phyloP scores from a whole-genome alignment of 139 green algal species.

The Mychonastes homosphaera region DNA sequence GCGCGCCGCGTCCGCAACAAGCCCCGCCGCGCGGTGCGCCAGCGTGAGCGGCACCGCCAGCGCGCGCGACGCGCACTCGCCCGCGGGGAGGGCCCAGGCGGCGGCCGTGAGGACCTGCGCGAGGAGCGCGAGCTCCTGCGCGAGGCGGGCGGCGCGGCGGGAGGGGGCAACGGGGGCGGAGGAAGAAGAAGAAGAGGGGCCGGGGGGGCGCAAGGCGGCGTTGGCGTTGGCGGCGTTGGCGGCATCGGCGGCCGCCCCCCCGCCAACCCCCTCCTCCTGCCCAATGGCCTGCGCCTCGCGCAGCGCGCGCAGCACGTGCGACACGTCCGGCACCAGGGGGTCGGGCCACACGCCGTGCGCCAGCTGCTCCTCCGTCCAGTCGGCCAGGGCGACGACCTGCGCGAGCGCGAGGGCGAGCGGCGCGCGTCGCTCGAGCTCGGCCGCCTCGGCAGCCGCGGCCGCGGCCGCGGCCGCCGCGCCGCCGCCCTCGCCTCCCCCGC shows the following conservation, averaged over 20 bases:
- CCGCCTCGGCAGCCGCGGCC: too few species aligned
- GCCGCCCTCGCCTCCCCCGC: too few species aligned
- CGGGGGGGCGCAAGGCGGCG: background rate
- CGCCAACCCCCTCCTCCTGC: conserved; percentile 20
- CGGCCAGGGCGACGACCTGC: conserved; percentile 38
- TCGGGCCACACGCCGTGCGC: conserved; percentile 11
- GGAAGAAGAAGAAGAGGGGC: background rate
- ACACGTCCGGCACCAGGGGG: background rate
- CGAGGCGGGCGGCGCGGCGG: background rate
- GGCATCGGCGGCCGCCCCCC: conserved; percentile 10
- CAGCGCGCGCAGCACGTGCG: conserved; percentile 10
- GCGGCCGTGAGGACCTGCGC: too few species aligned
- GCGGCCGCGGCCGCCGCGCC: too few species aligned
- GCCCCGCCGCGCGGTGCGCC: too few species aligned
- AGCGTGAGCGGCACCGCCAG: too few species aligned
- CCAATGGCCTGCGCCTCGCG: background rate
- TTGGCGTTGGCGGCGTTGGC: background rate
- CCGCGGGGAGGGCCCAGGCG: too few species aligned
- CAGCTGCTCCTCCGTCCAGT: conserved; percentile 46
- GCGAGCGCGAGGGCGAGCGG: too few species aligned
- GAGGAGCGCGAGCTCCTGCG: background rate
- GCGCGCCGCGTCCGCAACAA: too few species aligned
- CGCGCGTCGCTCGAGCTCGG: too few species aligned
- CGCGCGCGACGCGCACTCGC: too few species aligned
- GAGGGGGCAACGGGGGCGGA: background rate